phyloP scores from a whole-genome alignment of 176 grass and related monocot species.

The Themeda triandra region DNA sequence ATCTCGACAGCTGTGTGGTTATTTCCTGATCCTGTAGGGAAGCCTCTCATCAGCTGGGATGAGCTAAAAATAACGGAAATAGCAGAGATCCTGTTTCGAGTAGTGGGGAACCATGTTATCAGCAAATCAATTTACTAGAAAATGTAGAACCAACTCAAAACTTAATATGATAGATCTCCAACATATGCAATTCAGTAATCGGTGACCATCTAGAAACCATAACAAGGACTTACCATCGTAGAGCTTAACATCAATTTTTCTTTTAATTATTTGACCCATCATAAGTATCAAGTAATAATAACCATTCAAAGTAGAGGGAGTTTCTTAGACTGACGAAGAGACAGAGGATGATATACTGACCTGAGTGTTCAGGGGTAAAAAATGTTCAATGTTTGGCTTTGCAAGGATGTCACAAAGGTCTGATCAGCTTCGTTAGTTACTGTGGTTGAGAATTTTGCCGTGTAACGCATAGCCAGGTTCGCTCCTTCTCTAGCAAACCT shows the following conservation, averaged over 20 bases:
- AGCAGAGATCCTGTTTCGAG: no score
- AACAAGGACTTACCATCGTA: not conserved
- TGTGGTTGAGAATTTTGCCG: constrained; percentile 22
- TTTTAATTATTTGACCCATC: not conserved
- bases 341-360: not conserved
- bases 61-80: no score
- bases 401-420: not conserved
- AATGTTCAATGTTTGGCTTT: constrained; percentile 7
- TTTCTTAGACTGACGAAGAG: constrained; percentile 1
- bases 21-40: no score
- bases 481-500: constrained; percentile 35
- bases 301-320: not conserved
- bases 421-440: not conserved
- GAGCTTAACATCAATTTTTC: not conserved
- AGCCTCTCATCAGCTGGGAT: no score
- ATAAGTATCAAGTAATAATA: not conserved
- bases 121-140: not conserved
- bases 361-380: constrained; percentile 6
- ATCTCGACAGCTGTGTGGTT: no score
- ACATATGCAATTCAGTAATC: not conserved
- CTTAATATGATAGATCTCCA: not conserved
- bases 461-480: constrained; percentile 54
- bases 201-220: not conserved
- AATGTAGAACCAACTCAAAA: not conserved
- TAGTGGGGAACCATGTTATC: no score